These are phyloP conservation scores for Ophiorrhiza pumila DNA, from an alignment of 257 asterid genomes.

Conservation along the genomic window DNA sequence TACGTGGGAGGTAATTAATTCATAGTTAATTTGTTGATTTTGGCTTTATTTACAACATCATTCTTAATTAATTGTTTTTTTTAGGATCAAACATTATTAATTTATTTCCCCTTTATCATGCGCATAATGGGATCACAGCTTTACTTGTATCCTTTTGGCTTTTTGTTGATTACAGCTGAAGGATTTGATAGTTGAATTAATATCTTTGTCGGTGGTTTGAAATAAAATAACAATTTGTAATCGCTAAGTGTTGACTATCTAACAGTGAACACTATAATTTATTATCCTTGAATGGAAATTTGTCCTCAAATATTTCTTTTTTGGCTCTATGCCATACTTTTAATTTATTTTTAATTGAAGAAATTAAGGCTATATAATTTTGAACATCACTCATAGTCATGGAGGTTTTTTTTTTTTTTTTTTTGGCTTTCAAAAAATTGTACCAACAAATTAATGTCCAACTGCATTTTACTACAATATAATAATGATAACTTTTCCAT, in stretches of 20 bases:
- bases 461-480: too few species aligned
- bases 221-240: constrained; percentile 7
- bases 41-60: neutral
- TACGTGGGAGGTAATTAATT: constrained; percentile 14
- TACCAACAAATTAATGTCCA: neutral
- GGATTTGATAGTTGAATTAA: constrained; percentile 7
- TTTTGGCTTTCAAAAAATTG: too few species aligned
- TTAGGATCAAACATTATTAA: neutral
- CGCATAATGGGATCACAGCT: neutral
- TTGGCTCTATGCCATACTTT: neutral
- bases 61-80: neutral
- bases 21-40: neutral
- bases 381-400: too few species aligned
- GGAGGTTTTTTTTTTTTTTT: neutral
- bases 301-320: neutral
- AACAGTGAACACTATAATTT: neutral
- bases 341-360: neutral
- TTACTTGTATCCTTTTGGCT: neutral
- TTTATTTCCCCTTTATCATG: constrained; percentile 4
- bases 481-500: too few species aligned
- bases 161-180: constrained; percentile 3
- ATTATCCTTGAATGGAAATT: too few species aligned
- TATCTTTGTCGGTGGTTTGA: constrained; percentile 1
- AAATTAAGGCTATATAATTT: too few species aligned
- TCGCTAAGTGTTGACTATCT: neutral